Percentiles rank a stretch among this genome's conserved stretches.
Evolutionary conservation across 2,329 filamentous ascomycete species (phyloP).

Genomic region (Blastomyces gilchristii): DNA sequence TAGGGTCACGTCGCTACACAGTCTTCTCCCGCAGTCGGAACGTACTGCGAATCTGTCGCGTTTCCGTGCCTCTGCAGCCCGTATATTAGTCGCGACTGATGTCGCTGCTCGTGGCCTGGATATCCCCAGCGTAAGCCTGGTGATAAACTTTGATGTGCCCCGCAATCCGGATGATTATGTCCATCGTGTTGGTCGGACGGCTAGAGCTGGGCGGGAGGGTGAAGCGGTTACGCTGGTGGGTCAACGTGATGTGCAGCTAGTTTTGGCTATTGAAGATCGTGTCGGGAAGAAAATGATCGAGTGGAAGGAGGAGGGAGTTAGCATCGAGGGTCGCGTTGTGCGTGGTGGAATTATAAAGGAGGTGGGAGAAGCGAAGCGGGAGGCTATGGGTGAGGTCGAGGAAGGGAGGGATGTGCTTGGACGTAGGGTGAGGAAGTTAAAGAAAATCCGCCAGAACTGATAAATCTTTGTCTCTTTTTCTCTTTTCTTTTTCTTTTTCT

Average conservation of each 20-base stretch:
- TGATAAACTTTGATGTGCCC: slow-evolving; percentile 92
- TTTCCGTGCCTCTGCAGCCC: slow-evolving; percentile 79
- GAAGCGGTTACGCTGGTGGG: slow-evolving; percentile 81
- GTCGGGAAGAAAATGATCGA: slow-evolving; percentile 69
- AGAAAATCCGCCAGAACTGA: slow-evolving; percentile 28
- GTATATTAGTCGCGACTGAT: slow-evolving; percentile 68
- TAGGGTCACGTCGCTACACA: slow-evolving; percentile 85
- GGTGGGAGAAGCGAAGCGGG: slow-evolving; percentile 90
- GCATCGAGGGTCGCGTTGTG: slow-evolving; percentile 80
- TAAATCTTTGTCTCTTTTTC: slow-evolving; percentile 9
- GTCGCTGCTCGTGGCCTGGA: slow-evolving; percentile 81
- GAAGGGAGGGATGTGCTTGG: slow-evolving; percentile 84
- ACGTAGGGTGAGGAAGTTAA: slow-evolving; percentile 51
- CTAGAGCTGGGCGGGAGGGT: slow-evolving; percentile 75
- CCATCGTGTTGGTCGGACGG: slow-evolving; percentile 89
- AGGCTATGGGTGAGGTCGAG: slow-evolving; percentile 82
- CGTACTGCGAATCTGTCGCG: slow-evolving; percentile 78
- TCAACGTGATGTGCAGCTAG: slow-evolving; percentile 80
- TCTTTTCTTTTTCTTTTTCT: neutral
- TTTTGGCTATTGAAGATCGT: slow-evolving; percentile 79
- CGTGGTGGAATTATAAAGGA: slow-evolving; percentile 68
- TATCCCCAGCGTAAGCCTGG: slow-evolving; percentile 81
- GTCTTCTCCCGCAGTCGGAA: slow-evolving; percentile 71
- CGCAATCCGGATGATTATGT: slow-evolving; percentile 97
- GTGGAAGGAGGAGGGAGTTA: slow-evolving; percentile 85